A percentile compares a stretch with the other conserved stretches of the same genome.
These are phyloP conservation scores for Westerdykella aurantiaca DNA, from an alignment of 2,329 filamentous ascomycete species.

Conservation along the genomic window DNA sequence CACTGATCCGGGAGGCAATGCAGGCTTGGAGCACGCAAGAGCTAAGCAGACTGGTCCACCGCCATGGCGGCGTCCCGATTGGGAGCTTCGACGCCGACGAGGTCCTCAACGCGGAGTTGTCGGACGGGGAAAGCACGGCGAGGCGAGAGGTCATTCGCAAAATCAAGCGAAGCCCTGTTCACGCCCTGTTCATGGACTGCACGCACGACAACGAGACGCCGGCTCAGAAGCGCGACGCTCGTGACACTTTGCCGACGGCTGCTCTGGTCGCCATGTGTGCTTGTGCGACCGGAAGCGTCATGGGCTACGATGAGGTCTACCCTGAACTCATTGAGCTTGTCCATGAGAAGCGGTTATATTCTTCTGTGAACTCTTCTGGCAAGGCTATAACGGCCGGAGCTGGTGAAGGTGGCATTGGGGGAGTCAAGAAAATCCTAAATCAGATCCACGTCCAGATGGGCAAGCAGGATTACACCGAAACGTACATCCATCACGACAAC, in stretches of 20 bases:
- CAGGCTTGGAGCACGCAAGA: slow-evolving; percentile 95
- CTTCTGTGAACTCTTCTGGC: slow-evolving; percentile 63
- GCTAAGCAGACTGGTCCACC: slow-evolving; percentile 85
- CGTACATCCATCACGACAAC: slow-evolving; percentile 91
- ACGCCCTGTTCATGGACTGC: slow-evolving; percentile 97
- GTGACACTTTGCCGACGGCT: slow-evolving; percentile 89
- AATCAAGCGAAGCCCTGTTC: slow-evolving; percentile 82
- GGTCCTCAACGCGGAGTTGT: slow-evolving; percentile 57
- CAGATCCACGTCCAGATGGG: slow-evolving; percentile 95
- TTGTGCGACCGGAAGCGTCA: slow-evolving; percentile 89
- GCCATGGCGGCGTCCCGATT: slow-evolving; percentile 87
- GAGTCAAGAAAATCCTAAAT: slow-evolving; percentile 88
- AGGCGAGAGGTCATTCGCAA: slow-evolving; percentile 64
- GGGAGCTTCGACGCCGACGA: slow-evolving; percentile 97
- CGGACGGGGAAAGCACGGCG: slow-evolving; percentile 27
- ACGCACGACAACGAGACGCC: slow-evolving; percentile 98
- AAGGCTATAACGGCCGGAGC: slow-evolving; percentile 57
- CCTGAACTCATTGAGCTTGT: slow-evolving; percentile 90
- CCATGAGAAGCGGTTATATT: slow-evolving; percentile 77
- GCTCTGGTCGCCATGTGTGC: slow-evolving; percentile 94
- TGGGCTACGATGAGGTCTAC: slow-evolving; percentile 97
- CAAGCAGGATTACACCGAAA: slow-evolving; percentile 88
- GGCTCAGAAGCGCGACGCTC: slow-evolving; percentile 87
- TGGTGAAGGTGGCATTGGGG: slow-evolving; percentile 78
- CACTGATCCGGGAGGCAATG: slow-evolving; percentile 95